Base-by-base conservation (phyloP, 352 stramenopile species). In the Globisporangium splendens region DNA sequence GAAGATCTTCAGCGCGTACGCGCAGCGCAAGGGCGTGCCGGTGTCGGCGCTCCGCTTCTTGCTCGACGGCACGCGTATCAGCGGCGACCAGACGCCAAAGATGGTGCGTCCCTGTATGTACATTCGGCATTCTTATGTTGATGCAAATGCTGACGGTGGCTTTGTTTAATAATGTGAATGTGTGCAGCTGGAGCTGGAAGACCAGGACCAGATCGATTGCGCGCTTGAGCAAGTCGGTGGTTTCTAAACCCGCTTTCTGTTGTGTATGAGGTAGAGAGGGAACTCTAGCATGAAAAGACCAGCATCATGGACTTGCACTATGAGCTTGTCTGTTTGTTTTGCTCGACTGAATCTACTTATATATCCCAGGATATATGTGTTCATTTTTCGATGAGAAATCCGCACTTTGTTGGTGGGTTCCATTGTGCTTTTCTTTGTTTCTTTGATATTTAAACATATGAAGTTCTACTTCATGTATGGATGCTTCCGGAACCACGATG, bases 201-300 rank as follows among this genome's bases (percentile, higher is more conserved):
- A 99, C 71, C 95, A 98, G 75, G 96, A 99, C 77, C 93, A 98
- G 73, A 98, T 99, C 68, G 95, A 99, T 77, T 98, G 93, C 62
- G 91, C 97, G 67, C 81, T 98, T 7, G 86, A 96, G 66, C 88
- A 96, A 66, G 83, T 91, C 35, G 88, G 88, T 46, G 88, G 88
- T 39, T 75, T 65, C 54, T 91, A 77, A 77, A 41, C 20, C 33
- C 39, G 46, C 12, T 41, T 33, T 20, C 22, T 18, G 8, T 50
- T 35, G 46, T 46, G 54, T 50, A 20, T 47, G 21, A 43, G 50
- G 14, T 41, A 8, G 24, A 28, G 11, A 44, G 50, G 8, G 7
- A 18, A 21, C 50, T 33, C 50, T 10, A 56, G 35, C 28, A 35
- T 35, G 28, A 10, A 6, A 35, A 6, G 28, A 35, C 28, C 28